Conservation (phyloP, 495 filamentous ascomycete genomes). For the Penicillium psychrofluorescens region DNA sequence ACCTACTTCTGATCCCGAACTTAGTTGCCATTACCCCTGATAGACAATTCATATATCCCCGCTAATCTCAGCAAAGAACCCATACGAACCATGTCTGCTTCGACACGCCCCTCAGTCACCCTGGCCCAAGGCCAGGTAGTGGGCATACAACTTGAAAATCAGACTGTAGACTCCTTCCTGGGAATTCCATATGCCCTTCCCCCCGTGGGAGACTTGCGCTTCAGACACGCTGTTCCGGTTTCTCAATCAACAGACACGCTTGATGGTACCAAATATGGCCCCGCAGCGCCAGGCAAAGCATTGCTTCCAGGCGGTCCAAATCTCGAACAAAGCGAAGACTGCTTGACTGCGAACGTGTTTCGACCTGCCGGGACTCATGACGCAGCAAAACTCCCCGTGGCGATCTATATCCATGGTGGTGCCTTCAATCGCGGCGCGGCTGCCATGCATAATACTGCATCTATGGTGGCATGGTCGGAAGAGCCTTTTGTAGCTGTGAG, state of each 20-base stretch:
- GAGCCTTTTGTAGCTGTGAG: conserved; percentile 50
- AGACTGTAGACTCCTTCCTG: conserved; percentile 48
- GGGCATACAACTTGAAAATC: conserved; percentile 35
- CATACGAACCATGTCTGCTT: too few species aligned
- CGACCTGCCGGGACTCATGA: conserved; percentile 28
- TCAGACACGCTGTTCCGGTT: conserved; percentile 39
- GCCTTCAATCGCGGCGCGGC: conserved; percentile 32
- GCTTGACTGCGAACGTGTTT: conserved; percentile 46
- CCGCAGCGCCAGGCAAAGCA: conserved; percentile 19
- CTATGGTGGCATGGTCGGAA: conserved; percentile 49
- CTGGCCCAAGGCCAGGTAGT: conserved; percentile 50
- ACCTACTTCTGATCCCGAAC: too few species aligned
- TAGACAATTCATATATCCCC: too few species aligned
- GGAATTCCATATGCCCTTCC: conserved; percentile 55
- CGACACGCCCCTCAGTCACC: conserved; percentile 22
- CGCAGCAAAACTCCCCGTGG: conserved; percentile 43
- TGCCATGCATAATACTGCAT: conserved; percentile 30
- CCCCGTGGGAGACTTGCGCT: conserved; percentile 48
- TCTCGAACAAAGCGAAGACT: conserved; percentile 43
- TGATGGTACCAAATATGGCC: conserved; percentile 34
- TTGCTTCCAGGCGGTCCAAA: conserved; percentile 13
- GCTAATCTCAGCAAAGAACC: too few species aligned
- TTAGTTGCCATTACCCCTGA: too few species aligned
- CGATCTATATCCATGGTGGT: conserved; percentile 44
- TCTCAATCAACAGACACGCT: conserved; percentile 23